Evolutionary conservation across 1,139 yeast genomes (phyloP).

Genomic region (Candida pseudocylindracea): DNA sequence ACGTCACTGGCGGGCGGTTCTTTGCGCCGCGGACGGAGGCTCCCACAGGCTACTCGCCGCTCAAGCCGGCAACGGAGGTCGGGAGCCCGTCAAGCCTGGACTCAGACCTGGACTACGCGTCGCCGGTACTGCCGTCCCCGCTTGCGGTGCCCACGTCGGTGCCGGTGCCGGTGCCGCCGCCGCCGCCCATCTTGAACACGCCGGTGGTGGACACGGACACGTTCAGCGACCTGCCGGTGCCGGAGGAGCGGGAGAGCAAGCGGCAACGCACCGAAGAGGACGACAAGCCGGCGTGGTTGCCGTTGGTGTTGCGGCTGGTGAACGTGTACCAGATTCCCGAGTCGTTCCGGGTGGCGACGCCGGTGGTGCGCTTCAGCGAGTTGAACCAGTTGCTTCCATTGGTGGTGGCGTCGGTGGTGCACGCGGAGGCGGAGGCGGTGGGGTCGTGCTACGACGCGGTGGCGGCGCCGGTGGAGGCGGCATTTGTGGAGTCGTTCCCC

Average conservation of each 20-base stretch:
- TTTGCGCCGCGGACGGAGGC: slow-evolving; percentile 22
- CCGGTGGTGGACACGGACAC: neutral
- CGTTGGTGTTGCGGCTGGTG: slow-evolving; percentile 38
- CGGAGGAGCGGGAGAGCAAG: neutral
- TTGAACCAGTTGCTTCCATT: too few species aligned
- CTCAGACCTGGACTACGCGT: too few species aligned
- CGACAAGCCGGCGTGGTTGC: slow-evolving; percentile 9
- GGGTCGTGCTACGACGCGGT: too few species aligned
- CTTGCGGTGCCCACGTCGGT: neutral
- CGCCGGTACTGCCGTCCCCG: too few species aligned
- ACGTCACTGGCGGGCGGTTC: slow-evolving; percentile 71
- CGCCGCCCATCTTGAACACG: neutral
- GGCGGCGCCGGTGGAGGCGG: too few species aligned
- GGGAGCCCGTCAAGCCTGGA: too few species aligned
- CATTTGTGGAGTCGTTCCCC: too few species aligned
- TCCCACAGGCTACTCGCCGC: slow-evolving; percentile 4
- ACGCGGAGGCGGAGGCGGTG: too few species aligned
- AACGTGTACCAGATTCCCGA: slow-evolving; percentile 38
- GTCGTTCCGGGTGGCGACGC: slow-evolving; percentile 11
- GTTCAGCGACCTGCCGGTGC: neutral
- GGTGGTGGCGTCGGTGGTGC: too few species aligned
- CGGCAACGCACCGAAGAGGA: neutral
- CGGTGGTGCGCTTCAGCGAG: too few species aligned
- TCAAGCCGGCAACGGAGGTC: neutral
- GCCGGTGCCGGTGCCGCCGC: neutral